A percentile compares a stretch with the other conserved stretches of the same genome.
These are phyloP conservation scores for Candida caryicola DNA, from an alignment of 805 yeast species.

Conservation along the genomic window DNA sequence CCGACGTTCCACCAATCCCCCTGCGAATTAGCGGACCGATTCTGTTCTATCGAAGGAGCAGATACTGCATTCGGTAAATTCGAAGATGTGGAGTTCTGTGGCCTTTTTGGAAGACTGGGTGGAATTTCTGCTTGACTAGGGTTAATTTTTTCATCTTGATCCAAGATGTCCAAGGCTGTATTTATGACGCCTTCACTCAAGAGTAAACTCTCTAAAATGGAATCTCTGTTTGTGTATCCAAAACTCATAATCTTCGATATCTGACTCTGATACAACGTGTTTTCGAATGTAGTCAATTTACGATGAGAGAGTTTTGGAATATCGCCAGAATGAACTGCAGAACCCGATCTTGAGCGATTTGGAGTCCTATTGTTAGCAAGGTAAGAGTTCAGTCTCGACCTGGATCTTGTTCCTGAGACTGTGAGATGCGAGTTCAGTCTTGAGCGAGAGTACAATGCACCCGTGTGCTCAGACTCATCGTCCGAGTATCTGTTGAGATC, in stretches of 20 bases:
- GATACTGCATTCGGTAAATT: too few relatives aligned
- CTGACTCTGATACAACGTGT: constrained; percentile 48
- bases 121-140: constrained; percentile 41
- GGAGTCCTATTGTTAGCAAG: constrained; percentile 12
- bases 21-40: constrained; percentile 8
- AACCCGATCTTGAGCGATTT: constrained; percentile 12
- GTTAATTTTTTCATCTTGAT: constrained; percentile 34
- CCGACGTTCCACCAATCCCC: constrained; percentile 33
- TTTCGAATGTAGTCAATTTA: constrained; percentile 52
- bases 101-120: constrained; percentile 47
- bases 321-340: neutral
- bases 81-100: constrained; percentile 14
- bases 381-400: constrained; percentile 14
- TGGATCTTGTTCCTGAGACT: constrained; percentile 1
- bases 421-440: constrained; percentile 9
- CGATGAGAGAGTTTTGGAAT: constrained; percentile 48
- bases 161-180: constrained; percentile 57
- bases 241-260: constrained; percentile 44
- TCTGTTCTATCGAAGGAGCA: too few relatives aligned
- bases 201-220: constrained; percentile 60
- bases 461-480: constrained; percentile 13
- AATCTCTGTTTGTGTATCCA: constrained; percentile 58
- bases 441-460: constrained; percentile 6
- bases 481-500: constrained; percentile 20
- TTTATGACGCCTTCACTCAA: constrained; percentile 58